A percentile compares a stretch with the other conserved stretches of the same genome.
Conservation (phyloP, 164 flowering plant species). For the grape (Vitis vinifera) region ASM3070453v1 NC_081810.1:8546001-8546500, state of each 20-base stretch:
- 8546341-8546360: neutral
- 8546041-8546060: neutral
- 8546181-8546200: slow-evolving; percentile 83
- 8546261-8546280: slow-evolving; percentile 89
- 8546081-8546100: slow-evolving; percentile 4
- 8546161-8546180: slow-evolving; percentile 66
- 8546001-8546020: too few species aligned
- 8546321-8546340: slow-evolving; percentile 46
- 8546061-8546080: neutral
- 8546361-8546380: too few species aligned
- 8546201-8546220: slow-evolving; percentile 68
- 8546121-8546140: slow-evolving; percentile 91
- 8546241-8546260: slow-evolving; percentile 92
- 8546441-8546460: neutral
- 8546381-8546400: too few species aligned
- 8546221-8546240: slow-evolving; percentile 71
- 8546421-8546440: neutral
- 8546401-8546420: neutral
- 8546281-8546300: slow-evolving; percentile 79
- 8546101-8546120: slow-evolving; percentile 74
- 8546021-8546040: too few species aligned
- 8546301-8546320: slow-evolving; percentile 91
- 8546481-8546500: neutral
- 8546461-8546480: neutral
- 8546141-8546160: slow-evolving; percentile 85